Conservation (phyloP, 768 basidiomycete genomes). For the Chalciporus chontae region DNA sequence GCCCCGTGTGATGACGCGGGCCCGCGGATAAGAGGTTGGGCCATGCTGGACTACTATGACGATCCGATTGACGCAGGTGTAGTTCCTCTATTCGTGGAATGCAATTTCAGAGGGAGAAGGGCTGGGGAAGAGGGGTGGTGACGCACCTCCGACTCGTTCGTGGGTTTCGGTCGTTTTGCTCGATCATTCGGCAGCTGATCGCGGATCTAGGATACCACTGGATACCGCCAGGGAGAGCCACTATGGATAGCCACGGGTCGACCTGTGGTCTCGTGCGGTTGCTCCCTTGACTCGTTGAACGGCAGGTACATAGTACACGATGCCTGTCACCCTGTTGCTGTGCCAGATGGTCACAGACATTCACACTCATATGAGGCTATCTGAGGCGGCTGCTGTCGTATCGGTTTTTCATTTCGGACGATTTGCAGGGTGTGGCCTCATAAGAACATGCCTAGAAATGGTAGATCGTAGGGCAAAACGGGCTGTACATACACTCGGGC, state of each 20-base stretch:
- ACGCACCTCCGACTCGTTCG: neutral
- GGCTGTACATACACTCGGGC: neutral
- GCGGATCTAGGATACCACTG: neutral
- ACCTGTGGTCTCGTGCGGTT: too few species aligned
- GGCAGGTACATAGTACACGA: neutral
- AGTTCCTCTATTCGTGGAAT: constrained; percentile 69
- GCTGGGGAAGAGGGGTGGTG: constrained; percentile 42
- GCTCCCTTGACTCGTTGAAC: too few species aligned
- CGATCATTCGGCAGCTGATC: neutral
- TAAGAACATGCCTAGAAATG: neutral
- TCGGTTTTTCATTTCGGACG: neutral
- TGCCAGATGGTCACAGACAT: neutral
- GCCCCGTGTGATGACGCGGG: neutral
- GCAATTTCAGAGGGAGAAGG: constrained; percentile 60
- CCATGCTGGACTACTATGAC: constrained; percentile 67
- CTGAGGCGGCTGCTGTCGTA: neutral
- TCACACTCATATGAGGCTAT: too few species aligned
- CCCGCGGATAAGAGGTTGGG: constrained; percentile 68
- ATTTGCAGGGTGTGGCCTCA: neutral
- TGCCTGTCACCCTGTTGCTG: neutral
- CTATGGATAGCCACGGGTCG: neutral
- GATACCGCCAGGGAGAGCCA: neutral
- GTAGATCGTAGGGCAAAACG: neutral
- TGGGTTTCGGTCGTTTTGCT: neutral
- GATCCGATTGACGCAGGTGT: constrained; percentile 52